Base-by-base conservation (phyloP, 768 basidiomycete genomes). In the Agaricus subrufescens region DNA sequence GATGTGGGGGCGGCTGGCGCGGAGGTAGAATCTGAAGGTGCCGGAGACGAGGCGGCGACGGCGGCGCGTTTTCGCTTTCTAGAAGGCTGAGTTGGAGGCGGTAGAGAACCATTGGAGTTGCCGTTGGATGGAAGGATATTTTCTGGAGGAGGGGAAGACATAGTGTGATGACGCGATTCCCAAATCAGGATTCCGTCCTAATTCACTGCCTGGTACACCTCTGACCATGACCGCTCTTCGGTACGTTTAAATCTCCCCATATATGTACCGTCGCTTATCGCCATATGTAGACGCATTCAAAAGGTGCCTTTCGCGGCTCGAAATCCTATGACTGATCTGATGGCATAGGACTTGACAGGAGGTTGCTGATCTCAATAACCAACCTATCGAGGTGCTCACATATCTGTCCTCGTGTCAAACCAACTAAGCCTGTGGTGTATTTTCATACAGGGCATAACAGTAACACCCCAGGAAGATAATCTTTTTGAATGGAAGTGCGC, bases 401-500 rank as follows among this genome's bases (percentile, higher is more conserved):
- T 11, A 31, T 59, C 54, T 46, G 46, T 44, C 27, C 47, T 59
- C 55, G 27, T 59, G 51, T 49, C 15, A 49, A 49, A 58, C 23
- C 56, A n/a, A 42, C 48, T 34, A n/a, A 50, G 48, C 64, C 9
- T 59, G 40, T 31, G 11, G 47, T 45, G 38, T 48, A 37, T 43
- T n/a, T 19, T 42, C 38, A 3, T 47, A 1, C 57, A 92, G 91
- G 86, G 83, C 12, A 61, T 93, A 37, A 69, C 73, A 2, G 82
- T 86, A 14, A 80, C 84, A 44, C 75, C 83, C 1, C 73, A 79
- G 43, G 91, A 91, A 9, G 83, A 85, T 57, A 90, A 92, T 66
- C 45, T 92, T 19, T 82, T 89, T 55, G 71, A 83, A 58, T 93
- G 91, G 92, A 82, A 86, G 56, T 90, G 91, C 61, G 66, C 77